Conservation (phyloP, 2,329 filamentous ascomycete species). For the Diaporthe amygdali region DNA sequence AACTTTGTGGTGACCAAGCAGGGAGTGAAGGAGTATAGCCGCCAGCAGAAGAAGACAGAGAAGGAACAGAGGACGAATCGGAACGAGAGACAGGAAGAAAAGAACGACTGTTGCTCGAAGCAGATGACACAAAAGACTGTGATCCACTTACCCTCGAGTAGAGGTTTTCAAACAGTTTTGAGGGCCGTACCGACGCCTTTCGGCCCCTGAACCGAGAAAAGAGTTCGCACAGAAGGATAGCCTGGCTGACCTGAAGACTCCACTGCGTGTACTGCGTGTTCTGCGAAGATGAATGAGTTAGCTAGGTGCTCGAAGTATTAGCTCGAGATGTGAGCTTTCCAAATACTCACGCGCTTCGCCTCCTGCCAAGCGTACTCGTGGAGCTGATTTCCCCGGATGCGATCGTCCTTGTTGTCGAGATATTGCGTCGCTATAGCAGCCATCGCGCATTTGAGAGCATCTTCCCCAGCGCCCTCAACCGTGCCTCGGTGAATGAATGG, state of each 20-base stretch:
- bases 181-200: slow-evolving; percentile 52
- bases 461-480: slow-evolving; percentile 47
- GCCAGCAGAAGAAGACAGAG: slow-evolving; percentile 28
- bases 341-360: slow-evolving; percentile 52
- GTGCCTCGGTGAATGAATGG: slow-evolving; percentile 57
- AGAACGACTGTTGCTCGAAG: slow-evolving; percentile 35
- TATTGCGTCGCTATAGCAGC: slow-evolving; percentile 62
- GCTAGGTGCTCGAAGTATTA: too few relatives aligned
- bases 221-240: slow-evolving; percentile 60
- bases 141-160: slow-evolving; percentile 58
- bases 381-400: slow-evolving; percentile 53
- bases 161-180: slow-evolving; percentile 53
- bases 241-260: slow-evolving; percentile 57
- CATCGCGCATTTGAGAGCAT: slow-evolving; percentile 59
- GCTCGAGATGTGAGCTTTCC: not conserved
- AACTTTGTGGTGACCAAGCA: slow-evolving; percentile 22
- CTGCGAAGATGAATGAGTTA: slow-evolving; percentile 5
- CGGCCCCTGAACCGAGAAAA: slow-evolving; percentile 60
- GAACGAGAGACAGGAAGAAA: slow-evolving; percentile 32
- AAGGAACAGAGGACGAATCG: slow-evolving; percentile 31
- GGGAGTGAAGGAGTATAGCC: slow-evolving; percentile 15
- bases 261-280: slow-evolving; percentile 49
- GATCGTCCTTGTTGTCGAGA: slow-evolving; percentile 53
- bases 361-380: slow-evolving; percentile 58
- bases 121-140: slow-evolving; percentile 36